Percentiles rank a stretch among this genome's conserved stretches.
phyloP scores from a whole-genome alignment of 148 eudicot species.

The Nepenthes gracilis region DNA sequence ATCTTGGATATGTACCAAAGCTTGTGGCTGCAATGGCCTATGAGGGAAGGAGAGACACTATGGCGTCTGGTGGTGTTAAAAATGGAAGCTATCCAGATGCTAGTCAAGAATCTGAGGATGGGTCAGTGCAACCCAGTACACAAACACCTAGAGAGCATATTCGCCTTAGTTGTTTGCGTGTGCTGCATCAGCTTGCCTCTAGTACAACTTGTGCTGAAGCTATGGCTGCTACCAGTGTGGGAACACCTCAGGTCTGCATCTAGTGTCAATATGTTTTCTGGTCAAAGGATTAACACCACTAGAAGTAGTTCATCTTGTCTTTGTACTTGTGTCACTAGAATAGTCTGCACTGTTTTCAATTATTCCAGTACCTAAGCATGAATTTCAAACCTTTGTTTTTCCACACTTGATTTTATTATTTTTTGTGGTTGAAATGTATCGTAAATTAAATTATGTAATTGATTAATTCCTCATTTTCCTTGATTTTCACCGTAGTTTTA shows the following conservation, averaged over 20 bases:
- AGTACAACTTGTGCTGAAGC: slow-evolving; percentile 99
- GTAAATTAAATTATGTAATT: too few relatives aligned
- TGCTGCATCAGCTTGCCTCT: slow-evolving; percentile 95
- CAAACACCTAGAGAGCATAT: slow-evolving; percentile 94
- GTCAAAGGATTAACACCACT: not conserved
- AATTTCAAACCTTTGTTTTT: too few relatives aligned
- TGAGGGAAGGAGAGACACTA: slow-evolving; percentile 91
- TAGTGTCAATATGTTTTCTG: not conserved
- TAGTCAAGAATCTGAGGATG: slow-evolving; percentile 40
- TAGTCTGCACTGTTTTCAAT: too few relatives aligned
- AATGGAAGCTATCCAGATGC: slow-evolving; percentile 31
- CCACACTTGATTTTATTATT: too few relatives aligned
- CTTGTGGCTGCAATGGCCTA: slow-evolving; percentile 93
- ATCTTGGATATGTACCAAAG: slow-evolving; percentile 95
- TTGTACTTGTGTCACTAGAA: too few relatives aligned
- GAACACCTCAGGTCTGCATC: slow-evolving; percentile 80
- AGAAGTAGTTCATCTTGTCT: too few relatives aligned
- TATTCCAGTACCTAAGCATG: too few relatives aligned
- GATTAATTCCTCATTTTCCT: too few relatives aligned
- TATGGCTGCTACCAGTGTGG: slow-evolving; percentile 98
- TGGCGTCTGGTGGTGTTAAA: slow-evolving; percentile 57
- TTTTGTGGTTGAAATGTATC: too few relatives aligned
- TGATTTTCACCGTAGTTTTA: too few relatives aligned
- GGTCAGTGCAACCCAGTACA: slow-evolving; percentile 33
- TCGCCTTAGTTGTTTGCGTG: slow-evolving; percentile 95